A percentile compares a stretch with the other conserved stretches of the same genome.
Conservation (phyloP, 805 yeast genomes). For the Myxozyma kluyveri region DNA sequence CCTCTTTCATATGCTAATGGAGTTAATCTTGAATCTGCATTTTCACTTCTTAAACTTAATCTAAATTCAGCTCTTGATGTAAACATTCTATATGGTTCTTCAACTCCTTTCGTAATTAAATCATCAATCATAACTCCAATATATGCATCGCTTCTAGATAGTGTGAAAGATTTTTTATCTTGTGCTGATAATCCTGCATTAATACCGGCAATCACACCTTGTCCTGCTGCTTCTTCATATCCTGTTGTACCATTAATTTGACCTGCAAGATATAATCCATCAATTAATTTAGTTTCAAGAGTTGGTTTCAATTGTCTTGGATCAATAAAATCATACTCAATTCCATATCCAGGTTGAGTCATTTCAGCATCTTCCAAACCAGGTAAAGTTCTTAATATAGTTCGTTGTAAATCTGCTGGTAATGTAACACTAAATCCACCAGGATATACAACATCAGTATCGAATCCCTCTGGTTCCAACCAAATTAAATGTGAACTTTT, state of each 20-base stretch:
- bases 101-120: constrained; percentile 89
- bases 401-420: constrained; percentile 88
- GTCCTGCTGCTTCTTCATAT: constrained; percentile 97
- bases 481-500: constrained; percentile 78
- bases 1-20: constrained; percentile 64
- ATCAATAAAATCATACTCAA: constrained; percentile 93
- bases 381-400: constrained; percentile 70
- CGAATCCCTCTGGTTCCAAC: constrained; percentile 95
- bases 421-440: constrained; percentile 94
- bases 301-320: constrained; percentile 81
- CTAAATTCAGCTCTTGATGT: constrained; percentile 94
- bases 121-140: constrained; percentile 93
- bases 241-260: constrained; percentile 99
- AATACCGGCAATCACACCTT: constrained; percentile 92
- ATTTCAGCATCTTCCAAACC: constrained; percentile 87
- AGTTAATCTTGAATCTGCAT: constrained; percentile 86
- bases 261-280: constrained; percentile 86
- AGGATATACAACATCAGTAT: constrained; percentile 85
- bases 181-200: constrained; percentile 72
- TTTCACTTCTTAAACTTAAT: constrained; percentile 85
- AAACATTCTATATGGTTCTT: constrained; percentile 97
- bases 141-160: constrained; percentile 80
- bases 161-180: constrained; percentile 46
- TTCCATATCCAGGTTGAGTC: constrained; percentile 98
- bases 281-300: constrained; percentile 74